Evolutionary conservation across 148 eudicot species (phyloP).

Genomic region (Diospyros lotus): DNA sequence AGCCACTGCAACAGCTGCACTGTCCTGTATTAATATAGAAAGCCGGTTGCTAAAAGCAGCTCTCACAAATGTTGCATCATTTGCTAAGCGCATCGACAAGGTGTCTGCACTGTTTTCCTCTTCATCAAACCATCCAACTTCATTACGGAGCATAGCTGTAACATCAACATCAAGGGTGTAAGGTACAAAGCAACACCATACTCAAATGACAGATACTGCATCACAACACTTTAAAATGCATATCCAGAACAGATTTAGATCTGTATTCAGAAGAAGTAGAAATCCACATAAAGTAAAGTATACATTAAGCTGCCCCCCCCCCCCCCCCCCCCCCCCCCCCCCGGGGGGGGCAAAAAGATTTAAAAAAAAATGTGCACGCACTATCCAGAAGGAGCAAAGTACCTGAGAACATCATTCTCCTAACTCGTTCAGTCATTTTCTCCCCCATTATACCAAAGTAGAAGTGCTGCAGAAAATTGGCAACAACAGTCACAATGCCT

Average conservation of each 20-base stretch:
- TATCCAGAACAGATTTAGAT: background rate
- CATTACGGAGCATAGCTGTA: conserved; percentile 94
- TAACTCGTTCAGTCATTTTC: conserved; percentile 95
- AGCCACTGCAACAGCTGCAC: conserved; percentile 89
- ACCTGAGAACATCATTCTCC: conserved; percentile 99
- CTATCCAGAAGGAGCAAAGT: background rate
- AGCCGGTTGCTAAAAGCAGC: conserved; percentile 99
- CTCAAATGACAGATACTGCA: background rate
- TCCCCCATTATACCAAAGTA: conserved; percentile 99
- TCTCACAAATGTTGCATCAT: conserved; percentile 99
- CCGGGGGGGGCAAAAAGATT: too few relatives aligned
- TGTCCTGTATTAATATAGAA: conserved; percentile 92
- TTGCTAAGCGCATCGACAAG: conserved; percentile 95
- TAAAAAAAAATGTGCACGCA: too few relatives aligned
- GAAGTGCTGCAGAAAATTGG: conserved; percentile 95
- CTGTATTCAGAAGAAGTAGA: conserved; percentile 1
- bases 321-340: too few relatives aligned
- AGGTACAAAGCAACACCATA: background rate
- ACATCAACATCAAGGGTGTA: conserved; percentile 9
- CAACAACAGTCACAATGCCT: conserved; percentile 95
- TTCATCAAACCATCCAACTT: conserved; percentile 99
- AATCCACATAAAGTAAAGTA: background rate
- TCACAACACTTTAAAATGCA: background rate
- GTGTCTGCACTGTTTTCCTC: conserved; percentile 97
- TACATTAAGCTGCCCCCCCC: background rate